Evolutionary conservation across 345 rosid genomes (phyloP).

Genomic region (Barbarea vulgaris): DNA sequence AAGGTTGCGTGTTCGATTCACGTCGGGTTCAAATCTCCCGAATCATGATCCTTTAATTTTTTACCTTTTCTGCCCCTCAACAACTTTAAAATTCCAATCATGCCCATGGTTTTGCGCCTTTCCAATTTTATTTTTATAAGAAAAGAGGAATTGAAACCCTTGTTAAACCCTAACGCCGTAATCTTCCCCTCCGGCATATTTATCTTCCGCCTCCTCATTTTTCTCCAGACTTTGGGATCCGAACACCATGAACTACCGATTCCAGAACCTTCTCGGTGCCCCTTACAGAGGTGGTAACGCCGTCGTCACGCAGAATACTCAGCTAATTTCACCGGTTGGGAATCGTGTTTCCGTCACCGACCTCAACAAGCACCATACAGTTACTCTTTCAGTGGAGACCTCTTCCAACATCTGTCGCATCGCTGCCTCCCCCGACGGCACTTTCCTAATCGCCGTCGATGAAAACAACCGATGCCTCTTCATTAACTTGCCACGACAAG

Average conservation of each 20-base stretch:
- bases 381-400: slow-evolving; percentile 62
- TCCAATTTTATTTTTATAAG: neutral
- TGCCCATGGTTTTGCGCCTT: neutral
- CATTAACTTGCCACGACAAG: slow-evolving; percentile 74
- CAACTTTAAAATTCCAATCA: neutral
- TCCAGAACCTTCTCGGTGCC: slow-evolving; percentile 85
- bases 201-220: neutral
- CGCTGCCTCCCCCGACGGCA: slow-evolving; percentile 79
- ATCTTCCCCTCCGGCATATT: slow-evolving; percentile 12
- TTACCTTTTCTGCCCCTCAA: neutral
- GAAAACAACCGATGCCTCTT: slow-evolving; percentile 77
- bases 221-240: neutral
- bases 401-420: slow-evolving; percentile 75
- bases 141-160: neutral
- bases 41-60: neutral
- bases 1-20: slow-evolving; percentile 99
- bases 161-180: slow-evolving; percentile 40
- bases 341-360: slow-evolving; percentile 91
- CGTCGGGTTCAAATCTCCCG: slow-evolving; percentile 77
- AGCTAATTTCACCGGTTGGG: slow-evolving; percentile 80
- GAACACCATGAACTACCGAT: slow-evolving; percentile 72
- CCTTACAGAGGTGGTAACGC: slow-evolving; percentile 93
- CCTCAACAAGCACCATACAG: slow-evolving; percentile 71
- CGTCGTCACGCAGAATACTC: slow-evolving; percentile 60
- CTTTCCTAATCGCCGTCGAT: slow-evolving; percentile 77